Conservation (phyloP, 2,329 filamentous ascomycete genomes). For the Colletotrichum phormii region DNA sequence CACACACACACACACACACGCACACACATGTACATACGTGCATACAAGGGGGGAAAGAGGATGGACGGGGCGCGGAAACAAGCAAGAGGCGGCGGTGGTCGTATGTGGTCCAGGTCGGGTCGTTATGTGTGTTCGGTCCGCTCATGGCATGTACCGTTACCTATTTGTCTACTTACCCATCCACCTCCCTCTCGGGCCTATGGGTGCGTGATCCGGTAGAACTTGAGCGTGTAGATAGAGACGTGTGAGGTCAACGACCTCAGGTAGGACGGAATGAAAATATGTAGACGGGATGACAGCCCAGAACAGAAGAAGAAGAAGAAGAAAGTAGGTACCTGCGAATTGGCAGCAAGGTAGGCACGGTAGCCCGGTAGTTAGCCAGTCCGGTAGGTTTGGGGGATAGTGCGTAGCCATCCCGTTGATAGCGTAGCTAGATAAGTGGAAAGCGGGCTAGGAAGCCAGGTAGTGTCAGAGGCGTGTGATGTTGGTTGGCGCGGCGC, state of each 20-base stretch:
- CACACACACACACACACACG: not conserved
- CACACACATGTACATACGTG: not conserved
- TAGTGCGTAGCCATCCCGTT: slow-evolving; percentile 33
- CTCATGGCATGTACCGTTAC: slow-evolving; percentile 2
- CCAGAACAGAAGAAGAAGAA: not conserved
- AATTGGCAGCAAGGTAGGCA: not conserved
- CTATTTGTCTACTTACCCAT: not conserved
- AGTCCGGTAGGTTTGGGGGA: slow-evolving; percentile 12
- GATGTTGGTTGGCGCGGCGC: slow-evolving; percentile 9
- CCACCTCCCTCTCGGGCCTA: slow-evolving; percentile 16
- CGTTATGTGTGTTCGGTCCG: not conserved
- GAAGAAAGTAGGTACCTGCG: not conserved
- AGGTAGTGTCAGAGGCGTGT: not conserved
- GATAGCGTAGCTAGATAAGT: slow-evolving; percentile 20
- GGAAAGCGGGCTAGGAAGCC: slow-evolving; percentile 2
- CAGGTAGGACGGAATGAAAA: not conserved
- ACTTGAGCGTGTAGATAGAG: slow-evolving; percentile 2
- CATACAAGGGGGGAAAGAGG: not conserved
- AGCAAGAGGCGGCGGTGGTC: not conserved
- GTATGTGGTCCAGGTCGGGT: not conserved
- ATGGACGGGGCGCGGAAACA: not conserved
- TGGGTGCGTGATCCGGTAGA: slow-evolving; percentile 8
- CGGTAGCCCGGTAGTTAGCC: slow-evolving; percentile 5
- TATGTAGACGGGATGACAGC: not conserved
- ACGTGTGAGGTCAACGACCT: not conserved